A percentile compares a stretch with the other conserved stretches of the same genome.
phyloP scores from a whole-genome alignment of 164 flowering plant species.

The Vitis rupestris region DNA sequence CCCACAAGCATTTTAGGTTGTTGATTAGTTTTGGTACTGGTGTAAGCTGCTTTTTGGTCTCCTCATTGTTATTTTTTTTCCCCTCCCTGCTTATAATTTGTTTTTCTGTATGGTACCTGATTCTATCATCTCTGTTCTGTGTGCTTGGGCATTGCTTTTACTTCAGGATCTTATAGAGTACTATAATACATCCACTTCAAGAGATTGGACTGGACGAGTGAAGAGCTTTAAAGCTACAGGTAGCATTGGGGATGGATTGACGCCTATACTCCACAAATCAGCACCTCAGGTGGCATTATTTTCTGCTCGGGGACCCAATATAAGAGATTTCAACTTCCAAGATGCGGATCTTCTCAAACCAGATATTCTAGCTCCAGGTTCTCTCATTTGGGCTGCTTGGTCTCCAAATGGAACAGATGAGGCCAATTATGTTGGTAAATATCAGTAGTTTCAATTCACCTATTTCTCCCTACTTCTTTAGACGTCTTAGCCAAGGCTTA shows the following conservation, averaged over 20 bases:
- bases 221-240: constrained; percentile 76
- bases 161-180: constrained; percentile 84
- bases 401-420: constrained; percentile 96
- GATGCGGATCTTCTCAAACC: constrained; percentile 99
- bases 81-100: not conserved
- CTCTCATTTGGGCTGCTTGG: constrained; percentile 99
- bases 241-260: constrained; percentile 79
- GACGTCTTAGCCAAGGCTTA: not conserved
- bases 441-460: not conserved
- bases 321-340: constrained; percentile 80
- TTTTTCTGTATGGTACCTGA: not conserved
- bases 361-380: constrained; percentile 96
- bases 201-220: constrained; percentile 95
- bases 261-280: constrained; percentile 77
- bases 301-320: constrained; percentile 95
- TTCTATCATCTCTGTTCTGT: not conserved
- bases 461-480: not conserved
- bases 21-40: not conserved
- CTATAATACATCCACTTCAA: constrained; percentile 72
- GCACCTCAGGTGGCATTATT: constrained; percentile 94
- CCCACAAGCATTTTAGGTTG: not conserved
- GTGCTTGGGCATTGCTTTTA: constrained; percentile 9
- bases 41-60: not conserved
- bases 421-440: constrained; percentile 74
- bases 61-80: not conserved